Conservation (phyloP, 2,329 filamentous ascomycete species). For the Phialocephala sp. region DNA sequence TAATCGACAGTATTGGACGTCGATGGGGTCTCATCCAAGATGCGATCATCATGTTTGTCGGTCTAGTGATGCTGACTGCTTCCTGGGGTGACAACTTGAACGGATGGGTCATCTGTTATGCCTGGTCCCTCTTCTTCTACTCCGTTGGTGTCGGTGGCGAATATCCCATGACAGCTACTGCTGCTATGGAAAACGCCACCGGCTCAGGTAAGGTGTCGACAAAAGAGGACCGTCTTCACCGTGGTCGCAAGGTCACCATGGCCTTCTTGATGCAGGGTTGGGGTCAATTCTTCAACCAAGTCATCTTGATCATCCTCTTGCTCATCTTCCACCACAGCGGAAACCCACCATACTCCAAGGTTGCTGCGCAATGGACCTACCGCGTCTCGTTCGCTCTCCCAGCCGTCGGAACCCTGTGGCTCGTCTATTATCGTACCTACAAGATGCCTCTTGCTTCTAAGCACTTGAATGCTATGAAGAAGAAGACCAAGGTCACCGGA, state of each 20-base stretch:
- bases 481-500: slow-evolving; percentile 84
- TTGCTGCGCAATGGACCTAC: slow-evolving; percentile 88
- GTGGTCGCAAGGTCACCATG: slow-evolving; percentile 92
- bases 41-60: slow-evolving; percentile 91
- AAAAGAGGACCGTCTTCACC: slow-evolving; percentile 90
- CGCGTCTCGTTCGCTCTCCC: slow-evolving; percentile 91
- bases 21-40: slow-evolving; percentile 97
- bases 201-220: slow-evolving; percentile 88
- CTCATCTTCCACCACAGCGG: slow-evolving; percentile 81
- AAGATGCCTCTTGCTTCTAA: slow-evolving; percentile 91
- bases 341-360: slow-evolving; percentile 73
- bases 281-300: slow-evolving; percentile 96
- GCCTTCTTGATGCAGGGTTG: slow-evolving; percentile 99
- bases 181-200: slow-evolving; percentile 90
- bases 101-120: slow-evolving; percentile 97
- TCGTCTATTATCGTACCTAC: slow-evolving; percentile 93
- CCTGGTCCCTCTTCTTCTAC: slow-evolving; percentile 93
- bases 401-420: slow-evolving; percentile 88
- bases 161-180: slow-evolving; percentile 96
- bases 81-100: slow-evolving; percentile 87
- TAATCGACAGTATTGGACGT: slow-evolving; percentile 74
- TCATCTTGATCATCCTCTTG: slow-evolving; percentile 82
- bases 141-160: slow-evolving; percentile 80
- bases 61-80: slow-evolving; percentile 88
- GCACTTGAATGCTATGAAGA: slow-evolving; percentile 82